Conservation (phyloP, 2,329 filamentous ascomycete species). For the Nannizziopsis arthrosporioides region DNA sequence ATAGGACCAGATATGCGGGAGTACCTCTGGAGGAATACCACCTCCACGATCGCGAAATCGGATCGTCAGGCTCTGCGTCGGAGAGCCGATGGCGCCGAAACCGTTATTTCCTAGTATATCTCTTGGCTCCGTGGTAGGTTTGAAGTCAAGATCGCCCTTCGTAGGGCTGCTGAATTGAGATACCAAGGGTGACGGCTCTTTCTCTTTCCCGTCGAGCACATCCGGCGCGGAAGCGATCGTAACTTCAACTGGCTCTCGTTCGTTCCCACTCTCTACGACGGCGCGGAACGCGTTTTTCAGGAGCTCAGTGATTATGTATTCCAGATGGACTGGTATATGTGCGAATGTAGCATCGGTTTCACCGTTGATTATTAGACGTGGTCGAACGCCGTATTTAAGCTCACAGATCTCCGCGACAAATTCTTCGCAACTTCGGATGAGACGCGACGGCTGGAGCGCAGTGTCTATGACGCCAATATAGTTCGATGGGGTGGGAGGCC, state of each 20-base stretch:
- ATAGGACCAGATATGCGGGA: slow-evolving; percentile 89
- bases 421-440: slow-evolving; percentile 72
- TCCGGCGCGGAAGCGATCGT: slow-evolving; percentile 69
- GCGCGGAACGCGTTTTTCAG: slow-evolving; percentile 95
- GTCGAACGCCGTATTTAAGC: slow-evolving; percentile 83
- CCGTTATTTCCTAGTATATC: slow-evolving; percentile 17
- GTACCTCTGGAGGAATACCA: slow-evolving; percentile 72
- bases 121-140: slow-evolving; percentile 21
- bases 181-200: slow-evolving; percentile 5
- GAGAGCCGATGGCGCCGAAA: slow-evolving; percentile 25
- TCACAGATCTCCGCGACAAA: slow-evolving; percentile 96
- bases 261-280: slow-evolving; percentile 71
- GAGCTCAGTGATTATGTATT: slow-evolving; percentile 93
- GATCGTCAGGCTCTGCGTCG: slow-evolving; percentile 78
- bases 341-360: slow-evolving; percentile 81
- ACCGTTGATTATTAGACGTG: slow-evolving; percentile 68
- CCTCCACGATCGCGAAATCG: slow-evolving; percentile 91
- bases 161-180: slow-evolving; percentile 12
- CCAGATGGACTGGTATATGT: slow-evolving; percentile 87
- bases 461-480: slow-evolving; percentile 97
- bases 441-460: slow-evolving; percentile 64
- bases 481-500: slow-evolving; percentile 34
- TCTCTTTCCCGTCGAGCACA: slow-evolving; percentile 26
- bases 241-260: slow-evolving; percentile 72
- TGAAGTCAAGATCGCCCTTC: slow-evolving; percentile 24